Percentiles rank a stretch among this genome's conserved stretches.
Conservation (phyloP, 805 yeast genomes). For the Saturnispora silvae region DNA sequence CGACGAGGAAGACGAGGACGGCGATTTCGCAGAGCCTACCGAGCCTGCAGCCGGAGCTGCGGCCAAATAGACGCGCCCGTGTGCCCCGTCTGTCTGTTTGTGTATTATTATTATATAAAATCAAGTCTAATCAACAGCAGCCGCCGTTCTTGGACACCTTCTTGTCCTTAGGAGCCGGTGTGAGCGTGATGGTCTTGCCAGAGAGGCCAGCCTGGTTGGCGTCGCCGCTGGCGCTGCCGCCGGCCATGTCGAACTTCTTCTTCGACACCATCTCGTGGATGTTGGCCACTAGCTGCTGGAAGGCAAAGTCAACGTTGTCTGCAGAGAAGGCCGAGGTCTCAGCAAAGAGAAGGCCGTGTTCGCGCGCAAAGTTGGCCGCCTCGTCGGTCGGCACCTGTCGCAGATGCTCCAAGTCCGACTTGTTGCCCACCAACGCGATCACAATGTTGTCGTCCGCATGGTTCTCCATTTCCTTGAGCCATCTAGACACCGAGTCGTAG, state of each 20-base stretch:
- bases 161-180: conserved; percentile 85
- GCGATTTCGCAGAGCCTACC: conserved; percentile 38
- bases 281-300: conserved; percentile 84
- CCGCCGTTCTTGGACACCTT: conserved; percentile 42
- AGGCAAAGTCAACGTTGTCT: conserved; percentile 89
- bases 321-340: conserved; percentile 93
- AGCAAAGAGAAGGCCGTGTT: conserved; percentile 83
- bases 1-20: conserved; percentile 31
- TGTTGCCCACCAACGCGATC: conserved; percentile 87
- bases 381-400: conserved; percentile 97
- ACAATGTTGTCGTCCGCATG: conserved; percentile 93
- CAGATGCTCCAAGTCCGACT: conserved; percentile 80
- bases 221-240: conserved; percentile 39
- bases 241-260: conserved; percentile 84
- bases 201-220: conserved; percentile 25
- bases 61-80: not conserved
- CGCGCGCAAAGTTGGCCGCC: conserved; percentile 88
- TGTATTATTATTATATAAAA: not conserved
- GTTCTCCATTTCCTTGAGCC: conserved; percentile 85
- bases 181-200: conserved; percentile 86
- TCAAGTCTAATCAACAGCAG: conserved; percentile 49
- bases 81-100: too few species aligned
- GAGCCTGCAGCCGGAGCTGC: conserved; percentile 5
- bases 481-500: conserved; percentile 75
- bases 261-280: conserved; percentile 91